Conservation (phyloP, 345 rosid species). For the Eucalyptus albens region DNA sequence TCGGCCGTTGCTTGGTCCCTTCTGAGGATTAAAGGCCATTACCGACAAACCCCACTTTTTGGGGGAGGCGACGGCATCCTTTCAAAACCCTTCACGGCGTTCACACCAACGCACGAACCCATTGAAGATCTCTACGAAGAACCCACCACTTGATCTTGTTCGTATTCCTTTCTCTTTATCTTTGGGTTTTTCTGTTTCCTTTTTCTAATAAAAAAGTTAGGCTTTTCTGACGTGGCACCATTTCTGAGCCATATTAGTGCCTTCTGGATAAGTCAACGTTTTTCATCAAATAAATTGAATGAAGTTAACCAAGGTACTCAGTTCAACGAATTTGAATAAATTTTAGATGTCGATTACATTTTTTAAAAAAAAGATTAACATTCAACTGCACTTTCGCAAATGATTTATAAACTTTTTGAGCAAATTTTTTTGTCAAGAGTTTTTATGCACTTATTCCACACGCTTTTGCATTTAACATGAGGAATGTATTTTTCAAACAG, state of each 20-base stretch:
- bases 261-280: not conserved
- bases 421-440: no score
- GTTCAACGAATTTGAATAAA: not conserved
- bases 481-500: not conserved
- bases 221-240: not conserved
- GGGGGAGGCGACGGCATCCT: not conserved
- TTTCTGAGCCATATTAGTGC: not conserved
- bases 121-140: not conserved
- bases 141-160: not conserved
- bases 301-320: not conserved
- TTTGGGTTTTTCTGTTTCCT: not conserved
- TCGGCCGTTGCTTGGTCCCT: not conserved
- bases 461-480: not conserved
- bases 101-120: not conserved
- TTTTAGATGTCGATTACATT: not conserved
- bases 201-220: not conserved
- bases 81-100: not conserved
- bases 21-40: not conserved
- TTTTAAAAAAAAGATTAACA: not conserved
- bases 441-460: not conserved
- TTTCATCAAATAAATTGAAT: not conserved
- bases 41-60: not conserved
- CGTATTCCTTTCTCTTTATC: not conserved
- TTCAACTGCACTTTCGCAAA: not conserved
- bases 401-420: no score